A percentile compares a stretch with the other conserved stretches of the same genome.
Conservation (phyloP, 306 rosid genomes). For the Prunus mume region DNA sequence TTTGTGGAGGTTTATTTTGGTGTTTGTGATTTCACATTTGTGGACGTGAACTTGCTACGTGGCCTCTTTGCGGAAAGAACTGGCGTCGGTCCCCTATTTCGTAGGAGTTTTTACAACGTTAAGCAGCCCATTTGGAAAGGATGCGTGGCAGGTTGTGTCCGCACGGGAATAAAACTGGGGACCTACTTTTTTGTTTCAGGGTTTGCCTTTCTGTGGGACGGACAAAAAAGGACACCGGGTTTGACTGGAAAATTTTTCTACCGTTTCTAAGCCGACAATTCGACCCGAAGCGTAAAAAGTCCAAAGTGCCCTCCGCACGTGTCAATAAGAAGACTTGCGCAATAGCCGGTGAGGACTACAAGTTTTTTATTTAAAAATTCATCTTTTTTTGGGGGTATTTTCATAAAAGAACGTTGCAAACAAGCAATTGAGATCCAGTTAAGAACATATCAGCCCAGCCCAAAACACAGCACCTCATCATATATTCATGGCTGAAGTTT, state of each 20-base stretch:
- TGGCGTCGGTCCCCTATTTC: not conserved
- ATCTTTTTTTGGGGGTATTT: too few relatives aligned
- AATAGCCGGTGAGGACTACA: too few relatives aligned
- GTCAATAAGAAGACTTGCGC: not conserved
- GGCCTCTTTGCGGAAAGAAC: not conserved
- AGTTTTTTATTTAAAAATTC: too few relatives aligned
- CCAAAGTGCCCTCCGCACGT: not conserved
- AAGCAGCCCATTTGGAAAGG: not conserved
- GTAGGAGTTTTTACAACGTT: not conserved
- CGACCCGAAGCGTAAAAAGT: not conserved
- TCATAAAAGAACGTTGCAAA: not conserved
- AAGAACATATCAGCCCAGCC: not conserved
- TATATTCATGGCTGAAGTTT: not conserved
- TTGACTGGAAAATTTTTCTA: not conserved
- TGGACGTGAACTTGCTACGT: not conserved
- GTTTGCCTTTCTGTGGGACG: constrained; percentile 6
- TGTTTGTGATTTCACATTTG: not conserved
- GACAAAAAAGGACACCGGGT: constrained; percentile 6
- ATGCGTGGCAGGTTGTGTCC: not conserved
- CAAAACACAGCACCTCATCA: not conserved
- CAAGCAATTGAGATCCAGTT: not conserved
- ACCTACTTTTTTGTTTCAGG: not conserved
- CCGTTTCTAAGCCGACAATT: not conserved
- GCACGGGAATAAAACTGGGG: not conserved
- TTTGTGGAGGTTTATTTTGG: not conserved